Percentiles rank a stretch among this genome's conserved stretches.
Conservation (phyloP, 306 rosid genomes). For the Prunus davidiana region DNA sequence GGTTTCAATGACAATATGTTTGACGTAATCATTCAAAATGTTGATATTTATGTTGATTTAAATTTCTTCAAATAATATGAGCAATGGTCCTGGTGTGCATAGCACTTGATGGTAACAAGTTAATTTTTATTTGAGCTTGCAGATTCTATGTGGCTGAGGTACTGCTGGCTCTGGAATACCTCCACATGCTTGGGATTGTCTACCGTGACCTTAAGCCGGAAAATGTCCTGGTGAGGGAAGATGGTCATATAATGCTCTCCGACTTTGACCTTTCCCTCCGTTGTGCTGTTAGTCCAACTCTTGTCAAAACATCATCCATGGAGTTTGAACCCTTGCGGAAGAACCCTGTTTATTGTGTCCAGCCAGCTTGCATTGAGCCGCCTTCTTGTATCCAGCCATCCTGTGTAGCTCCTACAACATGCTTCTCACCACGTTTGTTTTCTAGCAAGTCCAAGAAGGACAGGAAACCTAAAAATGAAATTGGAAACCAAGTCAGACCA, state of each 20-base stretch:
- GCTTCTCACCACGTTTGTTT: conserved; percentile 90
- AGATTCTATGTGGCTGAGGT: conserved; percentile 98
- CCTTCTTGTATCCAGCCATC: conserved; percentile 98
- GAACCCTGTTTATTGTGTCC: conserved; percentile 77
- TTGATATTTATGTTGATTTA: background rate
- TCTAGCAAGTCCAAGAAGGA: conserved; percentile 95
- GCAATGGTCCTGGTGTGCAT: conserved; percentile 1
- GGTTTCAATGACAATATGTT: background rate
- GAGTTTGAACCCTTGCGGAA: conserved; percentile 72
- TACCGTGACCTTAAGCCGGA: conserved; percentile 99
- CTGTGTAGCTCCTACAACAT: conserved; percentile 91
- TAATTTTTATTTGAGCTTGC: conserved; percentile 40
- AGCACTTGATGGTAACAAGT: conserved; percentile 11
- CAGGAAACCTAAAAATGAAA: conserved; percentile 66
- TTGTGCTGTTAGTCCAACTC: conserved; percentile 89
- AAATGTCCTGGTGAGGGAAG: conserved; percentile 92
- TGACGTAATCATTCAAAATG: background rate
- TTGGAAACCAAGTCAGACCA: conserved; percentile 89
- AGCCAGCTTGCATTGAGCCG: conserved; percentile 92
- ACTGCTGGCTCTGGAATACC: conserved; percentile 82
- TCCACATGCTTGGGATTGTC: conserved; percentile 98
- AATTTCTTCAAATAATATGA: background rate
- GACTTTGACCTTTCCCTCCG: conserved; percentile 96
- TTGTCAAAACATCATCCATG: conserved; percentile 55
- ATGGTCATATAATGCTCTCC: conserved; percentile 97